Evolutionary conservation across 1,284 basidiomycete species (phyloP).

Genomic region (Agroathelia rolfsii): DNA sequence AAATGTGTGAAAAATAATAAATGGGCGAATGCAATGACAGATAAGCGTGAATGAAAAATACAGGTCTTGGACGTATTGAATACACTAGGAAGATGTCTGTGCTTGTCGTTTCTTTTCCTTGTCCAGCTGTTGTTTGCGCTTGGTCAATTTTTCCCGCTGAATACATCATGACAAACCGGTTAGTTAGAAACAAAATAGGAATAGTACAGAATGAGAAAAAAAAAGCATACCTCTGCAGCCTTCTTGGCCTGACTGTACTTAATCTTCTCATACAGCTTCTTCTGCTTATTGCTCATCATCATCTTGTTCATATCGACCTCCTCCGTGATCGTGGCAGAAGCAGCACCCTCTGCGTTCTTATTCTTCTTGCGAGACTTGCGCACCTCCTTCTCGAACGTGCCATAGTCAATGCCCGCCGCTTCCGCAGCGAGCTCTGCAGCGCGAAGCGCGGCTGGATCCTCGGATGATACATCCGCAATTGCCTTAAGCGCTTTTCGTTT

Average conservation of each 20-base stretch:
- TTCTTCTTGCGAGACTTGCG: conserved; percentile 55
- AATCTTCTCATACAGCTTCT: conserved; percentile 94
- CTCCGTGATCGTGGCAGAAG: conserved; percentile 23
- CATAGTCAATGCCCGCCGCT: conserved; percentile 78
- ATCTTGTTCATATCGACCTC: conserved; percentile 96
- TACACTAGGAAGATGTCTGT: conserved; percentile 9
- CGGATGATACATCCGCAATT: conserved; percentile 38
- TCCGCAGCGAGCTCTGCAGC: conserved; percentile 93
- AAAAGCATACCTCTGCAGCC: conserved; percentile 62
- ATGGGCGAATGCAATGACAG: not conserved
- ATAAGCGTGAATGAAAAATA: not conserved
- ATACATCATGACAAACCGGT: conserved; percentile 6
- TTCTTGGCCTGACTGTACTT: conserved; percentile 81
- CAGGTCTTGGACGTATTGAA: not conserved
- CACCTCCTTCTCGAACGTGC: conserved; percentile 74
- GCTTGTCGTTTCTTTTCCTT: conserved; percentile 42
- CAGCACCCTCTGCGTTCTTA: conserved; percentile 21
- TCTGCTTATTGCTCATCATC: conserved; percentile 96
- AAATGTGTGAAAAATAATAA: not conserved
- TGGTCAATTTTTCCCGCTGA: conserved; percentile 56
- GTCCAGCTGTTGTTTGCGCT: conserved; percentile 47
- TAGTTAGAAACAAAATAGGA: too few relatives aligned
- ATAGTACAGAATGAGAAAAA: conserved; percentile 4
- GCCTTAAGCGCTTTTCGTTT: conserved; percentile 40
- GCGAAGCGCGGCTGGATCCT: conserved; percentile 66